A percentile compares a stretch with the other conserved stretches of the same genome.
Evolutionary conservation across 805 yeast species (phyloP).

Genomic region (Kodamaea sagamina): DNA sequence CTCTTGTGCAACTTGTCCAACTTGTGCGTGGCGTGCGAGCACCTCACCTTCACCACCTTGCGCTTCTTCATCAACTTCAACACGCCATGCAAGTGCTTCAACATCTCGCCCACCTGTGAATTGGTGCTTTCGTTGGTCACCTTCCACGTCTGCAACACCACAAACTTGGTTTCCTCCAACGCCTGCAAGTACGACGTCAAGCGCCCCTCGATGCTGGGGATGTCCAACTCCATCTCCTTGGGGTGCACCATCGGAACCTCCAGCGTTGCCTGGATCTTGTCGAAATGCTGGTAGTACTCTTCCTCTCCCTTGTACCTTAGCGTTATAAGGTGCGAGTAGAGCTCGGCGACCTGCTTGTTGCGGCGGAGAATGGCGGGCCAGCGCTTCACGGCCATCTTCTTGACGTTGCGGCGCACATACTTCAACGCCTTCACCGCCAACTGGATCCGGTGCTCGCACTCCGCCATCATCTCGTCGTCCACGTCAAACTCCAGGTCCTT

Average conservation of each 20-base stretch:
- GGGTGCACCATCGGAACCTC: constrained; percentile 40
- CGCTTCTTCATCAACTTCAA: constrained; percentile 47
- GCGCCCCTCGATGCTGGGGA: constrained; percentile 29
- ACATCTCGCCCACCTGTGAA: constrained; percentile 42
- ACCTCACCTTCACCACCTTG: constrained; percentile 18
- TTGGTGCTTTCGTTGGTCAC: constrained; percentile 30
- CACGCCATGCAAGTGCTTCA: constrained; percentile 34
- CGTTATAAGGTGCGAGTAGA: constrained; percentile 34
- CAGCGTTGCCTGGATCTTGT: constrained; percentile 27
- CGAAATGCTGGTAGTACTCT: constrained; percentile 33
- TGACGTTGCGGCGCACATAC: constrained; percentile 34
- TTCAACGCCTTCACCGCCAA: constrained; percentile 42
- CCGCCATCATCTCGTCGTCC: constrained; percentile 17
- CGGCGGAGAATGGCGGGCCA: constrained; percentile 36
- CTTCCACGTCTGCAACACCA: constrained; percentile 25
- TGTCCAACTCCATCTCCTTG: constrained; percentile 30
- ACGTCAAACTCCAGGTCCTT: constrained; percentile 11
- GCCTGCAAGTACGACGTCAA: constrained; percentile 27
- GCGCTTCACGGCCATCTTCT: constrained; percentile 22
- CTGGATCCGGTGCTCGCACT: constrained; percentile 22
- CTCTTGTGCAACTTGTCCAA: constrained; percentile 41
- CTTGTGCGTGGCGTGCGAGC: constrained; percentile 21
- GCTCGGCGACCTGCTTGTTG: constrained; percentile 30
- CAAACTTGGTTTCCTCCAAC: constrained; percentile 18
- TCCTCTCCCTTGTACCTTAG: constrained; percentile 38